Conservation (phyloP, 148 eudicot species). For the Persicaria maculosa region DNA sequence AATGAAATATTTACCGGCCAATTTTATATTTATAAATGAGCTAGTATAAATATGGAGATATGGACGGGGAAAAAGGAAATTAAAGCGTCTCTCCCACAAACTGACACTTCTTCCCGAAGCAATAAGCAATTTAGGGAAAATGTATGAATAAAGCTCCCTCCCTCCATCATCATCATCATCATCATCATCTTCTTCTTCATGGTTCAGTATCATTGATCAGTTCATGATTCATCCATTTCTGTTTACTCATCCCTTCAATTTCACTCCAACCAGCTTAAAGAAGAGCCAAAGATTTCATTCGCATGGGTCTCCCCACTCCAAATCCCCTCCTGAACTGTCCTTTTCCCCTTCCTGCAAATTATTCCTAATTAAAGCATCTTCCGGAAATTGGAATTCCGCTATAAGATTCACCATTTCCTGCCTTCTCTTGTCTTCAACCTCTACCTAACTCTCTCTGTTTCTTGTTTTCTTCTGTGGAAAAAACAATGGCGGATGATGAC, state of each 20-base stretch:
- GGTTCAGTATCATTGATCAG: too few species aligned
- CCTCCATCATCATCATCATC: not conserved
- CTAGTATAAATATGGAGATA: too few species aligned
- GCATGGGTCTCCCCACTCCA: not conserved
- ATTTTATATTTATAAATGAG: too few species aligned
- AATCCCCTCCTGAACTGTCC: slow-evolving; percentile 6
- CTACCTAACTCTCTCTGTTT: not conserved
- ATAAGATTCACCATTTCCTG: not conserved
- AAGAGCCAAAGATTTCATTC: not conserved
- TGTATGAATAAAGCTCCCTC: not conserved
- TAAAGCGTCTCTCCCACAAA: not conserved
- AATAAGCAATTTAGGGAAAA: not conserved
- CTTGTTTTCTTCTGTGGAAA: not conserved
- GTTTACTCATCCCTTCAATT: not conserved
- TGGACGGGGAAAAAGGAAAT: not conserved
- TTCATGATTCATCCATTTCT: not conserved
- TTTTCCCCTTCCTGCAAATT: not conserved
- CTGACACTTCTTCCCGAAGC: not conserved
- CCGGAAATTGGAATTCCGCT: not conserved
- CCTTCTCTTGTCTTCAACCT: not conserved
- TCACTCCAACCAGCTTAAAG: not conserved
- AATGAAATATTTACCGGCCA: too few species aligned
- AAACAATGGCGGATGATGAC: not conserved
- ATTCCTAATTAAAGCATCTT: not conserved
- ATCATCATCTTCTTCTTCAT: not conserved